Percentiles rank a stretch among this genome's conserved stretches.
Evolutionary conservation across 345 rosid species (phyloP).

Genomic region (Cardamine resedifolia): DNA sequence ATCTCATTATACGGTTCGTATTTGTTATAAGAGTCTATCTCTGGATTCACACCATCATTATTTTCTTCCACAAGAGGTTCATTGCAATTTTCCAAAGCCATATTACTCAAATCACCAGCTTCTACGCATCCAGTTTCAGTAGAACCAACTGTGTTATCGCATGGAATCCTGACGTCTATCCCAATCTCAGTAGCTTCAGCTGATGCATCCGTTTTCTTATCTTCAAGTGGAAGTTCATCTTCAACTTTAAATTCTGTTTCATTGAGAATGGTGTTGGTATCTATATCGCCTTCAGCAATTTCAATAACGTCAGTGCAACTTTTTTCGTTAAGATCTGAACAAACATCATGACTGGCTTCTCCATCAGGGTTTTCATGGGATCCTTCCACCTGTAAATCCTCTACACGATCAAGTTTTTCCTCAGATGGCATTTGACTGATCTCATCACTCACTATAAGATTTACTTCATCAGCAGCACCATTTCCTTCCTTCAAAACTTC

Average conservation of each 20-base stretch:
- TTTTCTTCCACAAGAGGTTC: constrained; percentile 41
- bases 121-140: constrained; percentile 33
- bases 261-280: constrained; percentile 30
- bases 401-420: constrained; percentile 34
- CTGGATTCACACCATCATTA: constrained; percentile 40
- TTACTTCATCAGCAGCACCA: constrained; percentile 48
- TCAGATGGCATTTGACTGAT: constrained; percentile 31
- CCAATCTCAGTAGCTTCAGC: constrained; percentile 38
- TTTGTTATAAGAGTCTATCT: constrained; percentile 42
- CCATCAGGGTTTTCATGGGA: constrained; percentile 32
- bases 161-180: constrained; percentile 31
- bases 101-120: constrained; percentile 36
- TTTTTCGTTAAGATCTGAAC: constrained; percentile 36
- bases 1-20: constrained; percentile 38
- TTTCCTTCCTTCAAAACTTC: constrained; percentile 44
- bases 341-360: constrained; percentile 34
- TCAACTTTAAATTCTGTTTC: constrained; percentile 39
- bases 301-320: constrained; percentile 35
- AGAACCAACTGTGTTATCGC: constrained; percentile 30
- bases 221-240: constrained; percentile 42
- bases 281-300: constrained; percentile 34
- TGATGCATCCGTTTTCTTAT: constrained; percentile 41
- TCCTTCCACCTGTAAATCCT: constrained; percentile 36
- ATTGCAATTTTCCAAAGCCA: constrained; percentile 40
- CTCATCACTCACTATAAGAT: constrained; percentile 33